Conservation (phyloP, 2,329 filamentous ascomycete species). For the Colletotrichum sublineola region DNA sequence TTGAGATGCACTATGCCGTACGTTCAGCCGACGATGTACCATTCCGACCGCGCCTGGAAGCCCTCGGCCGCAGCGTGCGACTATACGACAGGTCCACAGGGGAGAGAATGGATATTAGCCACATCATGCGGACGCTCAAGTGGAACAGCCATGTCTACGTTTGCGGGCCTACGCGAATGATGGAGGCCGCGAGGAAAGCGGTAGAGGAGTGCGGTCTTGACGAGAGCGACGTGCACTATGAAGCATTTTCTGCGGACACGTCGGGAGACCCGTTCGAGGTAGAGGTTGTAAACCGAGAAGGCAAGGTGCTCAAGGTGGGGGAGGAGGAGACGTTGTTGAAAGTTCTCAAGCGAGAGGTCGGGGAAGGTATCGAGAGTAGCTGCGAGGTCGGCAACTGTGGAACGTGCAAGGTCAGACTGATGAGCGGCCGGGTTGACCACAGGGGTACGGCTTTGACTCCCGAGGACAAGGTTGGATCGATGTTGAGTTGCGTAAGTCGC, state of each 20-base stretch:
- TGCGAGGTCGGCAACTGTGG: slow-evolving; percentile 69
- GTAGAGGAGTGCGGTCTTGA: slow-evolving; percentile 59
- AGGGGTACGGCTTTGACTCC: slow-evolving; percentile 61
- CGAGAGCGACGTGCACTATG: slow-evolving; percentile 69
- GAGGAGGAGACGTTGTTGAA: slow-evolving; percentile 65
- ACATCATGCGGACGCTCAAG: slow-evolving; percentile 59
- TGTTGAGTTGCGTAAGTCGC: slow-evolving; percentile 67
- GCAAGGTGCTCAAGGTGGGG: slow-evolving; percentile 59
- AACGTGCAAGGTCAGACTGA: slow-evolving; percentile 62
- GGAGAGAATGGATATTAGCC: slow-evolving; percentile 64
- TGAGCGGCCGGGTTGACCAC: slow-evolving; percentile 61
- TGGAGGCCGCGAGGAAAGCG: slow-evolving; percentile 62
- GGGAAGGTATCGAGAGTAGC: slow-evolving; percentile 59
- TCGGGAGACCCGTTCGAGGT: slow-evolving; percentile 72
- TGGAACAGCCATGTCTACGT: slow-evolving; percentile 72
- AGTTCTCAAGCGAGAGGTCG: slow-evolving; percentile 59
- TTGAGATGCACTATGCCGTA: slow-evolving; percentile 71
- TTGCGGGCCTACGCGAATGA: slow-evolving; percentile 70
- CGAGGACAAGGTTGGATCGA: slow-evolving; percentile 58
- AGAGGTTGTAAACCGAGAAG: slow-evolving; percentile 58
- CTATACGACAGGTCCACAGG: slow-evolving; percentile 67
- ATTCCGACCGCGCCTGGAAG: slow-evolving; percentile 62
- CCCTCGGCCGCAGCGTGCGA: slow-evolving; percentile 56
- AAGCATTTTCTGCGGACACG: slow-evolving; percentile 68
- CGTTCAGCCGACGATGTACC: slow-evolving; percentile 65